A percentile compares a stretch with the other conserved stretches of the same genome.
Conservation (phyloP, 108 stramenopile species). For the Nitzschia palea region DNA sequence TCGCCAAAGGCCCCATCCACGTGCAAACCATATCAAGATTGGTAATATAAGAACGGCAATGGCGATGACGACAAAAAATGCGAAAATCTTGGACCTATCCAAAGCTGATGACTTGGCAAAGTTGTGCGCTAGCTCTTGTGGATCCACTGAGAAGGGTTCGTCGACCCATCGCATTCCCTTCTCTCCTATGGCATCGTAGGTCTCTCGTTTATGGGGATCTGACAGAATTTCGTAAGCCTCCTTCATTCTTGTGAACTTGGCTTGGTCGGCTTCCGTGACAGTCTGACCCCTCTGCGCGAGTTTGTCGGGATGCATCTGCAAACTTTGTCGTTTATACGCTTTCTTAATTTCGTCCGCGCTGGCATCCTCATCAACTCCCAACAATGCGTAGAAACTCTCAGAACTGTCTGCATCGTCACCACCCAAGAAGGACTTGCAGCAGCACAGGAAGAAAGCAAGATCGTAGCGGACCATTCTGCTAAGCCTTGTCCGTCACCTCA, state of each 20-base stretch:
- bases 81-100: conserved; percentile 86
- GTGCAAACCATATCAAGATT: conserved; percentile 75
- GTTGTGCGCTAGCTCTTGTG: conserved; percentile 86
- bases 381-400: conserved; percentile 77
- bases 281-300: conserved; percentile 85
- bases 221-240: conserved; percentile 89
- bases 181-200: conserved; percentile 91
- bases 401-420: conserved; percentile 30
- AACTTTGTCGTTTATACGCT: conserved; percentile 89
- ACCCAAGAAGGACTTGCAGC: conserved; percentile 85
- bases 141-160: conserved; percentile 84
- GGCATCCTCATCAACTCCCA: conserved; percentile 67
- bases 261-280: conserved; percentile 76
- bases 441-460: conserved; percentile 87
- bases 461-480: conserved; percentile 72
- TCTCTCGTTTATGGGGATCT: conserved; percentile 82
- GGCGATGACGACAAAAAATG: conserved; percentile 76
- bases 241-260: conserved; percentile 89
- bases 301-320: conserved; percentile 98
- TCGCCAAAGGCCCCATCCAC: conserved; percentile 74
- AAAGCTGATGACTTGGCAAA: conserved; percentile 71
- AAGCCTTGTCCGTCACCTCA: too few relatives aligned
- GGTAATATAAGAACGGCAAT: conserved; percentile 65
- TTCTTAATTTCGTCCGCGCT: conserved; percentile 86
- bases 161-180: conserved; percentile 88